phyloP scores from a whole-genome alignment of 108 stramenopile genomes.

The Cyclotella cryptica region DNA sequence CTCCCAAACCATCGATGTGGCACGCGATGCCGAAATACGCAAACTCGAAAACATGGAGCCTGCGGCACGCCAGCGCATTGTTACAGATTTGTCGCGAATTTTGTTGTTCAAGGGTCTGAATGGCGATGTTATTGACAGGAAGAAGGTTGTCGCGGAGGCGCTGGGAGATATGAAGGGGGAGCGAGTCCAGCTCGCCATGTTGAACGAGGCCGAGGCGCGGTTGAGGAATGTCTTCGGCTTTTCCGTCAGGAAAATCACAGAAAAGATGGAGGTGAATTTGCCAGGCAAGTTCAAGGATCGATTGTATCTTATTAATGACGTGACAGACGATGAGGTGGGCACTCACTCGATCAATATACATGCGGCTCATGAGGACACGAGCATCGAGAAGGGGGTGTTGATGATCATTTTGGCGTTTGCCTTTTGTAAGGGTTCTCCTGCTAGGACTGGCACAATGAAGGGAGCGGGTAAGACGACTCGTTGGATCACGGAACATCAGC shows the following conservation, averaged over 20 bases:
- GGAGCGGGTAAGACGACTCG: constrained; percentile 57
- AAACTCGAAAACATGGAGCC: constrained; percentile 64
- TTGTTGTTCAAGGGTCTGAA: constrained; percentile 80
- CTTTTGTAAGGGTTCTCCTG: constrained; percentile 80
- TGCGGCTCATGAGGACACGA: constrained; percentile 52
- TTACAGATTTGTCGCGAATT: constrained; percentile 64
- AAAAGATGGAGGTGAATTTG: constrained; percentile 62
- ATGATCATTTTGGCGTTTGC: constrained; percentile 77
- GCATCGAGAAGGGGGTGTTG: constrained; percentile 73
- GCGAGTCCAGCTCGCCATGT: constrained; percentile 57
- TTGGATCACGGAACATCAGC: constrained; percentile 74
- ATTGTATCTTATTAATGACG: constrained; percentile 70
- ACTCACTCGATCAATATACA: constrained; percentile 73
- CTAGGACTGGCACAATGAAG: constrained; percentile 49
- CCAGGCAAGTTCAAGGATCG: constrained; percentile 75
- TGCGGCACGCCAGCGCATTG: constrained; percentile 60
- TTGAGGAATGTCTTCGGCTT: constrained; percentile 83
- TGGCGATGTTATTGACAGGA: constrained; percentile 78
- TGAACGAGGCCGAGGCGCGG: constrained; percentile 64
- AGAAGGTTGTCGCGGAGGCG: constrained; percentile 74
- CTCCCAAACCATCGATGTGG: constrained; percentile 65
- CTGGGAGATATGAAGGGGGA: constrained; percentile 50
- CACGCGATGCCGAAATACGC: constrained; percentile 49
- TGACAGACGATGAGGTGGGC: constrained; percentile 64
- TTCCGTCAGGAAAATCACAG: constrained; percentile 60